phyloP scores from a whole-genome alignment of 75 land plant species.

The Pinus taeda region DNA sequence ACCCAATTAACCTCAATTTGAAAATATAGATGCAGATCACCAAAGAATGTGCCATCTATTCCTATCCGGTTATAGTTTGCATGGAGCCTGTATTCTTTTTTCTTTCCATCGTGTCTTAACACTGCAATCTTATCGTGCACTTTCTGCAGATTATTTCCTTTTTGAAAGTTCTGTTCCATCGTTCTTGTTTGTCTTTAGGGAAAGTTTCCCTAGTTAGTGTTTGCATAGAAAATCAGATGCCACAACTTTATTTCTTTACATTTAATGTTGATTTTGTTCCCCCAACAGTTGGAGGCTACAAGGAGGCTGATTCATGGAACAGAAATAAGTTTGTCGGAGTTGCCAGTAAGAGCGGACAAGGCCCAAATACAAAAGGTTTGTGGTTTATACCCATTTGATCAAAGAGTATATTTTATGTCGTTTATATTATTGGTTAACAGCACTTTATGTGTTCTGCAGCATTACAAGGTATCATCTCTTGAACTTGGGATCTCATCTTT shows the following conservation, averaged over 20 bases:
- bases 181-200: background rate
- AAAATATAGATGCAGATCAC: background rate
- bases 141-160: background rate
- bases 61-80: slow-evolving; percentile 6
- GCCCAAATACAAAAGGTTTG: slow-evolving; percentile 74
- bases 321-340: slow-evolving; percentile 72
- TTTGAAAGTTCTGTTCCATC: background rate
- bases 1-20: background rate
- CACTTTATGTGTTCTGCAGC: slow-evolving; percentile 41
- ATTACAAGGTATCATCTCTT: slow-evolving; percentile 71
- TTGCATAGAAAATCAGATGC: background rate
- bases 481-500: slow-evolving; percentile 81
- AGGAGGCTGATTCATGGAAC: slow-evolving; percentile 69
- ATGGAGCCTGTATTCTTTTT: slow-evolving; percentile 3
- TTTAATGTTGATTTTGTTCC: background rate
- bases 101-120: background rate
- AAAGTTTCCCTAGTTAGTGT: background rate
- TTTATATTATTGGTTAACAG: background rate
- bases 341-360: slow-evolving; percentile 60
- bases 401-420: background rate
- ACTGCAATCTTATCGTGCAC: background rate
- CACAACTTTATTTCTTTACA: background rate
- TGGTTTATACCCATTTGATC: background rate
- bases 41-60: background rate
- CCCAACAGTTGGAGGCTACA: slow-evolving; percentile 54